phyloP scores from a whole-genome alignment of 2,329 filamentous ascomycete genomes.

The Pestalotiopsis fici region DNA sequence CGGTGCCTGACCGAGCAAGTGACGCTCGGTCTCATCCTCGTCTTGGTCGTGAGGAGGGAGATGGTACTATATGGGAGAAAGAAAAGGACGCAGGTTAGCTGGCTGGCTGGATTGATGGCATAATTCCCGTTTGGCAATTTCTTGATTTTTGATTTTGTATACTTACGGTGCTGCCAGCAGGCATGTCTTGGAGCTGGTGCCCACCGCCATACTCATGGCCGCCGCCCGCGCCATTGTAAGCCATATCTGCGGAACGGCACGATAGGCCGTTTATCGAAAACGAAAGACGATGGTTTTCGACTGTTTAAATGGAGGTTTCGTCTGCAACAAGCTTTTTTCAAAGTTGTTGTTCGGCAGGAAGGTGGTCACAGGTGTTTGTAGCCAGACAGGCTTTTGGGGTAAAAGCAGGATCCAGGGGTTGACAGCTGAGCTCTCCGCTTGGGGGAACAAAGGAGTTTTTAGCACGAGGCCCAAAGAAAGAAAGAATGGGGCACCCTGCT shows the following conservation, averaged over 20 bases:
- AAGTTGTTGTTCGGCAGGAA: neutral
- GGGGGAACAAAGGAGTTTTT: constrained; percentile 8
- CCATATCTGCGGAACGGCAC: constrained; percentile 47
- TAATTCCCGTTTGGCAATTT: neutral
- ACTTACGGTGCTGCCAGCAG: constrained; percentile 61
- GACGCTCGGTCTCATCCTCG: constrained; percentile 61
- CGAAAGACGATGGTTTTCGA: constrained; percentile 6
- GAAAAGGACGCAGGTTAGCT: neutral
- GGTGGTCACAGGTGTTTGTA: neutral
- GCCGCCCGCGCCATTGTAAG: constrained; percentile 64
- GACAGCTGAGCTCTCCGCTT: constrained; percentile 3
- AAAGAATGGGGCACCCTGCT: constrained; percentile 1
- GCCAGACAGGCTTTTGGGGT: neutral
- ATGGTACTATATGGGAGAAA: constrained; percentile 48
- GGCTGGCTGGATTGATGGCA: neutral
- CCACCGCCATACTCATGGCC: constrained; percentile 60
- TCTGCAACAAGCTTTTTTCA: neutral
- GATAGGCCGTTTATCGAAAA: constrained; percentile 1
- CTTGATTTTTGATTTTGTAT: constrained; percentile 1
- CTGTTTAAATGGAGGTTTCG: neutral
- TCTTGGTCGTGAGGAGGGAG: constrained; percentile 57
- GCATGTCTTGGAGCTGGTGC: constrained; percentile 69
- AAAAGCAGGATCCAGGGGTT: constrained; percentile 7
- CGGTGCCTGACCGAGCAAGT: constrained; percentile 52
- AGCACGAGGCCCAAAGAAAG: constrained; percentile 2